Evolutionary conservation across 352 stramenopile species (phyloP).

Genomic region (Pythium oligandrum): DNA sequence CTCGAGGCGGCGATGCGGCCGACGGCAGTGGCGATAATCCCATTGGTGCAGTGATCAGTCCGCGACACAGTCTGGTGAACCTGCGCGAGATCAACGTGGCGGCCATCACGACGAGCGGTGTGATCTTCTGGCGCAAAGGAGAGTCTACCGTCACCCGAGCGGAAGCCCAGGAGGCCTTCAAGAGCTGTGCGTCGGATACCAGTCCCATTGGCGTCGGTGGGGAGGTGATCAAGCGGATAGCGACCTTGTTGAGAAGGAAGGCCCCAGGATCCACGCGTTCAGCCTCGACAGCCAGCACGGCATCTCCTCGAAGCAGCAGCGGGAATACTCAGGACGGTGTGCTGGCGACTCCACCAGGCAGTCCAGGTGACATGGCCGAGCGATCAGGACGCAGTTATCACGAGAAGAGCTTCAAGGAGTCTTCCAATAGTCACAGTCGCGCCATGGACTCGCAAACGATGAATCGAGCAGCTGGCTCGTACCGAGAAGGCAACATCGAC

Average conservation of each 20-base stretch:
- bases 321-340: background rate
- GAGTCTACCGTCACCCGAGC: conserved; percentile 29
- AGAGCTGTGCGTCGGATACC: conserved; percentile 28
- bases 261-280: background rate
- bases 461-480: conserved; percentile 9
- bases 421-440: background rate
- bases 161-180: conserved; percentile 37
- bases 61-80: conserved; percentile 31
- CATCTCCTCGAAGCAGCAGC: conserved; percentile 6
- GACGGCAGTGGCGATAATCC: conserved; percentile 5
- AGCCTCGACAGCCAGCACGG: conserved; percentile 4
- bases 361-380: conserved; percentile 6
- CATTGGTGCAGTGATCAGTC: conserved; percentile 13
- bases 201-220: conserved; percentile 46
- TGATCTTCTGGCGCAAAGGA: conserved; percentile 63
- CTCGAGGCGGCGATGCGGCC: background rate
- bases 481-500: conserved; percentile 15
- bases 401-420: background rate
- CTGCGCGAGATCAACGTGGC: conserved; percentile 58
- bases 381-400: conserved; percentile 15
- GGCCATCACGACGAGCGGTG: conserved; percentile 50
- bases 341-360: too few species aligned
- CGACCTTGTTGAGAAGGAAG: conserved; percentile 40
- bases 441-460: background rate
- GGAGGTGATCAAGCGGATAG: conserved; percentile 52